These are phyloP conservation scores for Bruguiera sexangula DNA, from an alignment of 345 rosid genomes.

Conservation along the genomic window DNA sequence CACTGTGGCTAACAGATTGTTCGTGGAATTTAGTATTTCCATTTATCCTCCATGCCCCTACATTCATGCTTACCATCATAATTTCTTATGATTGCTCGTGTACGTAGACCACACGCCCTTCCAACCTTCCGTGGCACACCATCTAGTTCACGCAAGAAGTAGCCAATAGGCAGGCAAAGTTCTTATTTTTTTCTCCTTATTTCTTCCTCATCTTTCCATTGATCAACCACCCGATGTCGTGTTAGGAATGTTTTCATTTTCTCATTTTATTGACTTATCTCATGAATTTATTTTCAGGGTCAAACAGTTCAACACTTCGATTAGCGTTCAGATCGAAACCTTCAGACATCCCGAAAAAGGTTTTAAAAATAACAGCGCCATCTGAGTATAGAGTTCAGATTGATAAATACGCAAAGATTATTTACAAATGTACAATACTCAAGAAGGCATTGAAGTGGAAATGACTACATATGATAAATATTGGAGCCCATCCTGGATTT, in stretches of 20 bases:
- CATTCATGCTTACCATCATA: no score
- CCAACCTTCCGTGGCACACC: no score
- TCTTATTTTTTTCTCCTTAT: no score
- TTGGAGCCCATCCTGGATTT: conserved; percentile 81
- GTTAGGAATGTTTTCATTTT: not conserved
- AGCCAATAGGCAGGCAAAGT: no score
- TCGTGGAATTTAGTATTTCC: no score
- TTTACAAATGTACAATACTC: conserved; percentile 19
- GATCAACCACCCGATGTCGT: not conserved
- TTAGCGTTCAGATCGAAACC: conserved; percentile 12
- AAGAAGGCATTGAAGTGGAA: conserved; percentile 59
- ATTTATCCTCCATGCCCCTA: no score
- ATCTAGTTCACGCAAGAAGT: no score
- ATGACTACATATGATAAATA: conserved; percentile 62
- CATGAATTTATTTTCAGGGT: not conserved
- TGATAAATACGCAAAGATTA: not conserved
- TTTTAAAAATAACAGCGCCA: no score
- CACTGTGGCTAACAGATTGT: no score
- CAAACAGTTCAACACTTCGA: not conserved
- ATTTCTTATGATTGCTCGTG: no score
- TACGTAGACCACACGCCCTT: no score
- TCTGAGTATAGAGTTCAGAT: no score
- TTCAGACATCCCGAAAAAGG: not conserved
- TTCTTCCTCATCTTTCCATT: not conserved
- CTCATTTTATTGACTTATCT: not conserved